Evolutionary conservation across 495 filamentous ascomycete genomes (phyloP).

Genomic region (Daldinia bambusicola): DNA sequence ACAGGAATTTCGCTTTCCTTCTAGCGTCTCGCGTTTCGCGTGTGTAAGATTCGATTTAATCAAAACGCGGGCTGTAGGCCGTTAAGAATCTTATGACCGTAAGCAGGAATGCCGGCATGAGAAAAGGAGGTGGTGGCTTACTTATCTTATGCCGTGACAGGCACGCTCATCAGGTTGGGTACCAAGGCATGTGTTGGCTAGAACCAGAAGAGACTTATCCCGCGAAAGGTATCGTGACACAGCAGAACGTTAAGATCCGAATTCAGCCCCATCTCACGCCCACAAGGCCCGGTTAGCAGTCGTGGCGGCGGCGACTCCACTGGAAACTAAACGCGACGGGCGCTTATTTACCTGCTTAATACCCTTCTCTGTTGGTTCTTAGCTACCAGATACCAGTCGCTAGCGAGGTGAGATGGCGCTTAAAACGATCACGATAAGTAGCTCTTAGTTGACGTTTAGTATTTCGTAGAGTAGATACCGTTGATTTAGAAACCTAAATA

Average conservation of each 20-base stretch:
- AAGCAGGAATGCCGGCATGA: neutral
- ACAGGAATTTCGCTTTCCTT: neutral
- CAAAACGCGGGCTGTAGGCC: neutral
- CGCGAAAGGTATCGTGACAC: neutral
- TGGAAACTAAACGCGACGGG: neutral
- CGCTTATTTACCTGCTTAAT: neutral
- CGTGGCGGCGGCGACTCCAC: neutral
- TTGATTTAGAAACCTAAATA: too few relatives aligned
- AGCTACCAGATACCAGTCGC: too few relatives aligned
- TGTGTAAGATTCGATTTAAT: neutral
- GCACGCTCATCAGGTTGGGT: neutral
- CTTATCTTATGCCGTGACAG: neutral
- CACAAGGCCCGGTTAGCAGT: neutral
- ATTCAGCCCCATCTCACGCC: neutral
- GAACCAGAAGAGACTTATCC: neutral
- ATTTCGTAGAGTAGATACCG: too few relatives aligned
- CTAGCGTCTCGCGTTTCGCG: neutral
- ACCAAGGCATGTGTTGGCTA: neutral
- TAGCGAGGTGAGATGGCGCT: too few relatives aligned
- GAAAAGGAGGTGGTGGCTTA: constrained; percentile 1
- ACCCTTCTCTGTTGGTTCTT: too few relatives aligned
- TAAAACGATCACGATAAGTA: too few relatives aligned
- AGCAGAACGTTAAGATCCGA: neutral
- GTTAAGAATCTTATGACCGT: neutral
- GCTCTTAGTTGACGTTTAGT: too few relatives aligned